Evolutionary conservation across 495 filamentous ascomycete genomes (phyloP).

Genomic region (Cercophora sp.): DNA sequence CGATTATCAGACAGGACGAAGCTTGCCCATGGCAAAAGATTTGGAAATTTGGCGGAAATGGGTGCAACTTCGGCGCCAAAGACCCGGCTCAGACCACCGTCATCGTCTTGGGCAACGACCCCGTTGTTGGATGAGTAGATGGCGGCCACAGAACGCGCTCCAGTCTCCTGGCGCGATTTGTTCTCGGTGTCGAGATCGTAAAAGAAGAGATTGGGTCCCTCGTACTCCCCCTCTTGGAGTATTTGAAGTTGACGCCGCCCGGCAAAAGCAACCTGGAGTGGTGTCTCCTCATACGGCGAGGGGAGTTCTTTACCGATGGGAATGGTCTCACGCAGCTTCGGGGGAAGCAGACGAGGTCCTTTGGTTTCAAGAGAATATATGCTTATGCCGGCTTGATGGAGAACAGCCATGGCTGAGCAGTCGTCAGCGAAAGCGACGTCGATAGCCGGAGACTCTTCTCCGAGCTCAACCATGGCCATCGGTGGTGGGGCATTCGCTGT

Average conservation of each 20-base stretch:
- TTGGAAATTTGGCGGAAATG: slow-evolving; percentile 30
- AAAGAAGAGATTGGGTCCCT: slow-evolving; percentile 15
- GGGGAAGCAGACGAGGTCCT: slow-evolving; percentile 29
- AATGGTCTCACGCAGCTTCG: slow-evolving; percentile 26
- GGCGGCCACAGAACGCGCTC: slow-evolving; percentile 10
- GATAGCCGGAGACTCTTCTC: slow-evolving; percentile 56
- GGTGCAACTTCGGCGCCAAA: slow-evolving; percentile 3
- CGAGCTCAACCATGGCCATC: slow-evolving; percentile 78
- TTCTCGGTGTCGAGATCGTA: too few species aligned
- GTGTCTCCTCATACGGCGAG: slow-evolving; percentile 14
- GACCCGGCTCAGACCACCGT: slow-evolving; percentile 30
- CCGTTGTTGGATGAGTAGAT: slow-evolving; percentile 17
- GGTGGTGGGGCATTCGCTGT: slow-evolving; percentile 85
- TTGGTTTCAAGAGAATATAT: slow-evolving; percentile 62
- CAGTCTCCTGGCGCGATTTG: slow-evolving; percentile 9
- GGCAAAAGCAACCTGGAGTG: slow-evolving; percentile 27
- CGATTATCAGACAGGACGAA: slow-evolving; percentile 35
- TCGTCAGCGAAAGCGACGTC: slow-evolving; percentile 71
- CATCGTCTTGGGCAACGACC: slow-evolving; percentile 33
- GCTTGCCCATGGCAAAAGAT: slow-evolving; percentile 51
- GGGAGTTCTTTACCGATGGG: slow-evolving; percentile 13
- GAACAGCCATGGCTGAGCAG: slow-evolving; percentile 64
- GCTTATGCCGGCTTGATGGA: slow-evolving; percentile 60
- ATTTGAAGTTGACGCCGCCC: slow-evolving; percentile 17
- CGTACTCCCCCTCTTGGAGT: slow-evolving; percentile 17